Conservation (phyloP, 495 filamentous ascomycete genomes). For the Penicillium parvum region DNA sequence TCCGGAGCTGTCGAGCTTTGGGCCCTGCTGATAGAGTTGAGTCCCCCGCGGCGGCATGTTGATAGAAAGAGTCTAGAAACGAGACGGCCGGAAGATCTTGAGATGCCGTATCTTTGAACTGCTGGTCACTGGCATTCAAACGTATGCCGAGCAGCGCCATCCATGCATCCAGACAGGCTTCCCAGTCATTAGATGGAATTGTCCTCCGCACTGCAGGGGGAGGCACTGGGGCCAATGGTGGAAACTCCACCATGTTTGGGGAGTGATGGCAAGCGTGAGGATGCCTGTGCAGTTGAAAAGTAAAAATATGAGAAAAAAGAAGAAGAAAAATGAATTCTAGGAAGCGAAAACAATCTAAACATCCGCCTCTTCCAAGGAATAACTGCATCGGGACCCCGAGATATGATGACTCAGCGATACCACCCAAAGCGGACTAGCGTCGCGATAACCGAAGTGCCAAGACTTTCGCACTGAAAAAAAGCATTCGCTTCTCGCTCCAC, state of each 20-base stretch:
- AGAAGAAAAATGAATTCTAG: too few relatives aligned
- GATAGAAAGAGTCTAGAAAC: conserved; percentile 61
- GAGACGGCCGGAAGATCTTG: conserved; percentile 51
- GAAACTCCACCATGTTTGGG: conserved; percentile 47
- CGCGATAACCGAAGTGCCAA: conserved; percentile 45
- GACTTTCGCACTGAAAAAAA: conserved; percentile 35
- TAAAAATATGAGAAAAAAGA: neutral
- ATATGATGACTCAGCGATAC: conserved; percentile 20
- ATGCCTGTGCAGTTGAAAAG: neutral
- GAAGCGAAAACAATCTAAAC: neutral
- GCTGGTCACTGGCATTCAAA: conserved; percentile 51
- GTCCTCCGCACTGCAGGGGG: conserved; percentile 59
- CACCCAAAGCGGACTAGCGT: conserved; percentile 28
- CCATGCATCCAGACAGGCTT: conserved; percentile 75
- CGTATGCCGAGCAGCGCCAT: conserved; percentile 57
- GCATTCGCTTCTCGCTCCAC: conserved; percentile 27
- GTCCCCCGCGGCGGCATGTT: conserved; percentile 43
- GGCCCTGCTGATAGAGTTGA: conserved; percentile 38
- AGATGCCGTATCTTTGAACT: conserved; percentile 45
- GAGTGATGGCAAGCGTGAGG: neutral
- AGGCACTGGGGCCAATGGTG: conserved; percentile 72
- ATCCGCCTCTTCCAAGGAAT: too few relatives aligned
- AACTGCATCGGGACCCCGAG: conserved; percentile 18
- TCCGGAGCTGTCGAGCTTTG: conserved; percentile 53
- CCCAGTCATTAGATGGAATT: conserved; percentile 69